A percentile compares a stretch with the other conserved stretches of the same genome.
phyloP scores from a whole-genome alignment of 495 filamentous ascomycete species.

The Tuber brumale region DNA sequence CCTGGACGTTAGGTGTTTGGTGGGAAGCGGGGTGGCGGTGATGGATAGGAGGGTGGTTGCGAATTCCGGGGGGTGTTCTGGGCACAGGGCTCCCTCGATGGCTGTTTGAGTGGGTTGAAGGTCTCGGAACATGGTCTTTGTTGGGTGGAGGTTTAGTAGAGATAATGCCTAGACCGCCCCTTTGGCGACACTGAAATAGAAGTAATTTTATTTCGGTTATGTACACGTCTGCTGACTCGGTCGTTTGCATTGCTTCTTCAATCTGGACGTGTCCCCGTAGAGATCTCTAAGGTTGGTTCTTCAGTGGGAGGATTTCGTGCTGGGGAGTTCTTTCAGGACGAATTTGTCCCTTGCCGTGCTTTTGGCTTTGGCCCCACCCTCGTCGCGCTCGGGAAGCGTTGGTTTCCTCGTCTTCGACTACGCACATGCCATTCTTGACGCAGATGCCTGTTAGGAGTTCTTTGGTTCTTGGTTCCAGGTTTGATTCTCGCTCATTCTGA shows the following conservation, averaged over 20 bases:
- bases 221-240: neutral
- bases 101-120: slow-evolving; percentile 5
- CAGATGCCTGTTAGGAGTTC: neutral
- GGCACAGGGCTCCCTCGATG: slow-evolving; percentile 12
- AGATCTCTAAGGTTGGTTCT: neutral
- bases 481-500: neutral
- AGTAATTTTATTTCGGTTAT: neutral
- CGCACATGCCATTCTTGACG: neutral
- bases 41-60: slow-evolving; percentile 10
- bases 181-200: neutral
- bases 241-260: neutral
- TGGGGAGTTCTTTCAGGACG: neutral
- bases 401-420: neutral
- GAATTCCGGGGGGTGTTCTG: neutral
- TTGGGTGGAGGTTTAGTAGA: slow-evolving; percentile 24
- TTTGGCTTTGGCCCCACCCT: neutral
- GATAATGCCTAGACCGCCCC: slow-evolving; percentile 23
- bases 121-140: slow-evolving; percentile 17
- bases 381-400: too few relatives aligned
- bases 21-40: neutral
- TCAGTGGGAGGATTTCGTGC: neutral
- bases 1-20: slow-evolving; percentile 9
- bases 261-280: slow-evolving; percentile 9
- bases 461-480: too few relatives aligned
- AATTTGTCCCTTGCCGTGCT: neutral